Evolutionary conservation across 139 green algal genomes (phyloP).

Genomic region (Tetradesmus lagerheimii): DNA sequence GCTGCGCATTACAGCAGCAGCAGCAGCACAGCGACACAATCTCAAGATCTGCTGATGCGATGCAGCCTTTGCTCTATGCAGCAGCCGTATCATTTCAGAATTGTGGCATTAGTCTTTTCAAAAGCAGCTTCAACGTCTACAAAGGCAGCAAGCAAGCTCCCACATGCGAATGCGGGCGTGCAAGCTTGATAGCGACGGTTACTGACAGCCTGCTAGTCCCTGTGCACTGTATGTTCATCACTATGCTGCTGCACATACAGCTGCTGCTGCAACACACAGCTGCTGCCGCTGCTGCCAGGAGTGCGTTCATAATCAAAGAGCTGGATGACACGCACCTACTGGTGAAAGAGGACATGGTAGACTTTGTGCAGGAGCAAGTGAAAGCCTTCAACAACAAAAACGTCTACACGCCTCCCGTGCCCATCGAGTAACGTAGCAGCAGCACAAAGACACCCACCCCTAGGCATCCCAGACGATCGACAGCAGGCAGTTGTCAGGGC

Average conservation of each 20-base stretch:
- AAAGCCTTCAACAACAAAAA: conserved; percentile 43
- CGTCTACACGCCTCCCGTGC: conserved; percentile 43
- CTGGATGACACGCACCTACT: conserved; percentile 58
- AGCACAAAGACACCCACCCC: neutral
- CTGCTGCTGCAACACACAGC: neutral
- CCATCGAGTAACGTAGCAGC: neutral
- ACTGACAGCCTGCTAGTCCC: too few species aligned
- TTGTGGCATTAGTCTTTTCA: too few species aligned
- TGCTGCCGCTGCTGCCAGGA: neutral
- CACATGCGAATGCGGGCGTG: neutral
- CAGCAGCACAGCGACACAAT: too few species aligned
- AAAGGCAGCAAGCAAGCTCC: too few species aligned
- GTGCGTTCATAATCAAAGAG: conserved; percentile 45
- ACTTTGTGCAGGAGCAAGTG: conserved; percentile 31
- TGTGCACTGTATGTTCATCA: too few species aligned
- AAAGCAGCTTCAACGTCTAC: too few species aligned
- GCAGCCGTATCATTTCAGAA: too few species aligned
- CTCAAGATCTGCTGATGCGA: too few species aligned
- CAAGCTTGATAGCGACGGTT: too few species aligned
- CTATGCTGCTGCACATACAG: too few species aligned
- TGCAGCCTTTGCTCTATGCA: too few species aligned
- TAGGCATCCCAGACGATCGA: neutral
- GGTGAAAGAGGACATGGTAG: conserved; percentile 28
- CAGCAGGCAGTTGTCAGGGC: neutral
- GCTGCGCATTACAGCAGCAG: neutral